Percentiles rank a stretch among this genome's conserved stretches.
Evolutionary conservation across 441 rosid species (phyloP).

Genomic region (Populus hybrid): DNA sequence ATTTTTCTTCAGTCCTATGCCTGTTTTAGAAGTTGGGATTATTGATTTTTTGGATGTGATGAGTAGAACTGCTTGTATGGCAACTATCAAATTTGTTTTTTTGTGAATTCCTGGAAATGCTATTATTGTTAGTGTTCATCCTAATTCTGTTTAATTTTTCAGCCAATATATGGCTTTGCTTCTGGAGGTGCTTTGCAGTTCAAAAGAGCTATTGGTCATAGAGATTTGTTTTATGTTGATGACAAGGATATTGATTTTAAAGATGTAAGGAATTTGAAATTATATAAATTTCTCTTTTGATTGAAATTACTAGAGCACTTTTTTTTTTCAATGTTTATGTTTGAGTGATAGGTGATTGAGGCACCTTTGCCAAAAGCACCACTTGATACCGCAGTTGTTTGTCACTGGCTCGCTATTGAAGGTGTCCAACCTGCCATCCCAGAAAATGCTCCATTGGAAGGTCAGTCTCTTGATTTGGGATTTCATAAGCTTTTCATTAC

Average conservation of each 20-base stretch:
- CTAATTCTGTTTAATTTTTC: slow-evolving; percentile 26
- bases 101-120: background rate
- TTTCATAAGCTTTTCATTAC: too few species aligned
- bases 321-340: slow-evolving; percentile 19
- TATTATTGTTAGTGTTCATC: slow-evolving; percentile 4
- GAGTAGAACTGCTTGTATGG: background rate
- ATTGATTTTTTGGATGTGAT: background rate
- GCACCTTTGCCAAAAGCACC: slow-evolving; percentile 98
- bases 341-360: slow-evolving; percentile 69
- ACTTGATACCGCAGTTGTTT: slow-evolving; percentile 68
- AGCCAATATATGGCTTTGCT: slow-evolving; percentile 86
- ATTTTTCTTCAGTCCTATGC: slow-evolving; percentile 5
- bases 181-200: slow-evolving; percentile 76
- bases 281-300: slow-evolving; percentile 2
- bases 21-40: slow-evolving; percentile 1
- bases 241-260: slow-evolving; percentile 90
- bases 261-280: slow-evolving; percentile 56
- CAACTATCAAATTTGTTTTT: background rate
- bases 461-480: slow-evolving; percentile 33
- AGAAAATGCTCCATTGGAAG: slow-evolving; percentile 88
- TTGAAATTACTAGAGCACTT: background rate
- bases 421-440: slow-evolving; percentile 96
- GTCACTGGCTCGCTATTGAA: slow-evolving; percentile 99
- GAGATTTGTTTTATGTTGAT: slow-evolving; percentile 83
- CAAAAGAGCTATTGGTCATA: slow-evolving; percentile 81